These are phyloP conservation scores for Colletotrichum higginsianum DNA, from an alignment of 2,329 filamentous ascomycete species.

Conservation along the genomic window DNA sequence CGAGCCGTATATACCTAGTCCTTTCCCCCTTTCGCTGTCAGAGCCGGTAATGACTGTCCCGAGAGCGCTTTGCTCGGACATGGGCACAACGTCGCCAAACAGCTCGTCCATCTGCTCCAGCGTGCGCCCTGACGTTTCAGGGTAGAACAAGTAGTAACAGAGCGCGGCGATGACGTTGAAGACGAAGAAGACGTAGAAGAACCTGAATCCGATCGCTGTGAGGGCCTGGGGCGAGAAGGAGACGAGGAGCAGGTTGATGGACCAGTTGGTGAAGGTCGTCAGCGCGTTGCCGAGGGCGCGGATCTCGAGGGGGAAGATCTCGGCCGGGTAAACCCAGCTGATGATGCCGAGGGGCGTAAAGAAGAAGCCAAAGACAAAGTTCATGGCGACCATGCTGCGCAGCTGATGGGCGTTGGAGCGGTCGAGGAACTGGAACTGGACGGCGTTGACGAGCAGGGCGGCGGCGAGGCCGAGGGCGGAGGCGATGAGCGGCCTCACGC, in stretches of 20 bases:
- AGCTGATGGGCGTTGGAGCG: conserved; percentile 46
- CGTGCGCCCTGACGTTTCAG: conserved; percentile 51
- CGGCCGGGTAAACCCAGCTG: conserved; percentile 55
- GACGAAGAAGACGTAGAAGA: conserved; percentile 54
- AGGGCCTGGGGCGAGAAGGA: conserved; percentile 64
- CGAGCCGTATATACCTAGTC: conserved; percentile 2
- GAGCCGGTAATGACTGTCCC: not conserved
- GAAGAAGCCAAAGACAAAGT: conserved; percentile 53
- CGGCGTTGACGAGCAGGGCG: conserved; percentile 49
- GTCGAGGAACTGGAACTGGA: conserved; percentile 48
- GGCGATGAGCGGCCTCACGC: conserved; percentile 63
- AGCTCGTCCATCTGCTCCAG: conserved; percentile 55
- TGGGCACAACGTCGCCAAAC: conserved; percentile 47
- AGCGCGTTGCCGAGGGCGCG: conserved; percentile 49
- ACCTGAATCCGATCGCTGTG: conserved; percentile 59
- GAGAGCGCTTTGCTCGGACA: conserved; percentile 18
- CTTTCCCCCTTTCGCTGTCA: not conserved
- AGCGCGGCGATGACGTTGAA: conserved; percentile 46
- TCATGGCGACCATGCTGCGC: conserved; percentile 51
- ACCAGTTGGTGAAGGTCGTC: conserved; percentile 51
- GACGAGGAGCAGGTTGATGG: conserved; percentile 60
- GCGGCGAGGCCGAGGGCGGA: conserved; percentile 50
- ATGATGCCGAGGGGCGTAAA: conserved; percentile 59
- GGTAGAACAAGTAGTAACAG: conserved; percentile 49
- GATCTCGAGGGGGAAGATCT: conserved; percentile 57